Base-by-base conservation (phyloP, 129 eudicot species). In the Kitagawia praeruptora region DNA sequence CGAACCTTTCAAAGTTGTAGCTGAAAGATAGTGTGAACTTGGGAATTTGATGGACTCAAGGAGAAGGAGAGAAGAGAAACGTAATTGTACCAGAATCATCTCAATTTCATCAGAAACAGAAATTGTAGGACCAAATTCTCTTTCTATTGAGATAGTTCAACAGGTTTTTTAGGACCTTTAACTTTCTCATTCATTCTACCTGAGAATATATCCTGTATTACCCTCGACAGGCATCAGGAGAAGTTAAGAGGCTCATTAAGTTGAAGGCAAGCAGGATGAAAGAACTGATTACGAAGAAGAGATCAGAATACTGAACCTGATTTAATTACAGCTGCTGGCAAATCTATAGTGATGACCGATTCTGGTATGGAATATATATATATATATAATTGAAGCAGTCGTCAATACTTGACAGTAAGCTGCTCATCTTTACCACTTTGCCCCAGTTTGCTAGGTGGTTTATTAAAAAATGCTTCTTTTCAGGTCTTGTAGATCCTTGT, bases 251-350 rank as follows among this genome's bases (percentile, higher is more conserved):
- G 87, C 89, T 93, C 8, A 85, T 86, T 74, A 89, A 91, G 79
- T 86, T 93, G 79, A 93, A 93, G 87, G 92, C 94, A 80, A 87
- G 93, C 75, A 90, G 93, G 80, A 85, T 93, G 96, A 93, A 93
- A 86, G 98, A 93, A 82, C 84, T 93, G 21, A 96, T 91, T 28
- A 80, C 85, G 87, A 91, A 90, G 81, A 89, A 85, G 86, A 86
- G 96, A 80, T 87, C 87, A 18, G 98, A 91, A 91, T 85, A 85
- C 89, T 54, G 88, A 89, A 79, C 96, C 98, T 75, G 94, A 93
- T 87, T 82, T 86, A 63, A 93, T 88, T 81, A 93, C 96, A 0
- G 86, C 93, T 78, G 86, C 91, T 73, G 98, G 91, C 80, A 93
- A 93, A 85, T 85, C 94, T 56, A 89, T 76, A 78, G 96, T 96